Conservation (phyloP, 345 rosid genomes). For the Punica granatum region DNA sequence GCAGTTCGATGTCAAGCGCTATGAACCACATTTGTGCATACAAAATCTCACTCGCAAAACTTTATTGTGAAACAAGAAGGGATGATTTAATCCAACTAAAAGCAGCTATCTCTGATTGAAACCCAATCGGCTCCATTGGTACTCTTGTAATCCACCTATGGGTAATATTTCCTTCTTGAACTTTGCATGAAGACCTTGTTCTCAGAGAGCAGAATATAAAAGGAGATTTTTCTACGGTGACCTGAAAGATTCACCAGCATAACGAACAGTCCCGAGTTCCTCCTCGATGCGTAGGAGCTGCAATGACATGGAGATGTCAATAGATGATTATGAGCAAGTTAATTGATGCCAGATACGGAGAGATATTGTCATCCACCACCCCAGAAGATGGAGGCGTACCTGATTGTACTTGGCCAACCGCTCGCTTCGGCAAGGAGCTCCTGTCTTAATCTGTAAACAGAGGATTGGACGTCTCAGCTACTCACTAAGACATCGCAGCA, state of each 20-base stretch:
- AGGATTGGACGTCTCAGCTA: not conserved
- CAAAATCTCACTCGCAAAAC: not conserved
- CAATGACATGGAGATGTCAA: constrained; percentile 13
- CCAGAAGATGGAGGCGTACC: constrained; percentile 24
- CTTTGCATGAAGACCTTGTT: not conserved
- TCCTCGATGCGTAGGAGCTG: constrained; percentile 99
- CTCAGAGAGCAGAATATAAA: not conserved
- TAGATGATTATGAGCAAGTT: not conserved
- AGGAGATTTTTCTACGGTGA: constrained; percentile 41
- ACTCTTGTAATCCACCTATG: not conserved
- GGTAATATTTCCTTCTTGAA: not conserved
- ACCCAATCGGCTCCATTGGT: not conserved
- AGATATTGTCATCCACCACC: not conserved
- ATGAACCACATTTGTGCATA: not conserved
- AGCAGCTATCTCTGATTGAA: not conserved
- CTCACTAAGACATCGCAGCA: not conserved
- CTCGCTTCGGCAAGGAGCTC: constrained; percentile 98
- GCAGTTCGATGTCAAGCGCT: not conserved
- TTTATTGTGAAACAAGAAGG: not conserved
- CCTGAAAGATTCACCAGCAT: constrained; percentile 84
- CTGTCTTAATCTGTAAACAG: constrained; percentile 81
- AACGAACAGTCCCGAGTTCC: constrained; percentile 81
- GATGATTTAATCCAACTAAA: not conserved
- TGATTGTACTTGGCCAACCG: constrained; percentile 95
- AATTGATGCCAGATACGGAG: not conserved